A percentile compares a stretch with the other conserved stretches of the same genome.
Evolutionary conservation across 2,329 filamentous ascomycete genomes (phyloP).

Genomic region (Penicillium sp.): DNA sequence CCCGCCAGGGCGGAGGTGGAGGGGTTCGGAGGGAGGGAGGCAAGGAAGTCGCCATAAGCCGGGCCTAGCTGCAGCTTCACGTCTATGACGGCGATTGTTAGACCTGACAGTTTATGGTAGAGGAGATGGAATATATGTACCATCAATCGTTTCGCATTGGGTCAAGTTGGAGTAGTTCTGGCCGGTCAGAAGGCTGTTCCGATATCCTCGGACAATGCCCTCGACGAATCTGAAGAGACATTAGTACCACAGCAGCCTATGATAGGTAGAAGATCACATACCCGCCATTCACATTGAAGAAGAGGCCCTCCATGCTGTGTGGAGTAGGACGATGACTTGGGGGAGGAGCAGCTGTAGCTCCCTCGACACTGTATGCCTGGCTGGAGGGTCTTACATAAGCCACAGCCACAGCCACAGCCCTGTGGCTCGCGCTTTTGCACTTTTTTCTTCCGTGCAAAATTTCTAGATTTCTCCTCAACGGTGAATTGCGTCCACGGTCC

Average conservation of each 20-base stretch:
- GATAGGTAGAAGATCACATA: constrained; percentile 45
- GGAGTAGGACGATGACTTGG: constrained; percentile 20
- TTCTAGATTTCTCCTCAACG: constrained; percentile 37
- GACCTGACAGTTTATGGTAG: background rate
- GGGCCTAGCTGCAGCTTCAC: constrained; percentile 96
- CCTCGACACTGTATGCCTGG: constrained; percentile 14
- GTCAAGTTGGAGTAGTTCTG: constrained; percentile 94
- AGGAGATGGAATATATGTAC: constrained; percentile 48
- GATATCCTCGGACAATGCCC: constrained; percentile 94
- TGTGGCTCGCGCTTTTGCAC: constrained; percentile 37
- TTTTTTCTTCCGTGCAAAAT: constrained; percentile 41
- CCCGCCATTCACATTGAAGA: constrained; percentile 95
- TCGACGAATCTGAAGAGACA: constrained; percentile 75
- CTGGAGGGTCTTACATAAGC: constrained; percentile 34
- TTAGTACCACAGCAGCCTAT: constrained; percentile 20
- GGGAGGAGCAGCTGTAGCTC: constrained; percentile 24
- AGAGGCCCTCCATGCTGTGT: constrained; percentile 78
- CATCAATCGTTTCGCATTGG: constrained; percentile 97
- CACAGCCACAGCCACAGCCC: constrained; percentile 32
- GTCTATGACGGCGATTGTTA: constrained; percentile 58
- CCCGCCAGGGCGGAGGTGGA: constrained; percentile 92
- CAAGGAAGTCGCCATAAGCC: constrained; percentile 95
- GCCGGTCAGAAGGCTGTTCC: constrained; percentile 86
- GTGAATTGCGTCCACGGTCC: constrained; percentile 38
- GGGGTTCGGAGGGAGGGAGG: constrained; percentile 89